These are phyloP conservation scores for Gomphus sp. DNA, from an alignment of 1,284 basidiomycete species.

Conservation along the genomic window DNA sequence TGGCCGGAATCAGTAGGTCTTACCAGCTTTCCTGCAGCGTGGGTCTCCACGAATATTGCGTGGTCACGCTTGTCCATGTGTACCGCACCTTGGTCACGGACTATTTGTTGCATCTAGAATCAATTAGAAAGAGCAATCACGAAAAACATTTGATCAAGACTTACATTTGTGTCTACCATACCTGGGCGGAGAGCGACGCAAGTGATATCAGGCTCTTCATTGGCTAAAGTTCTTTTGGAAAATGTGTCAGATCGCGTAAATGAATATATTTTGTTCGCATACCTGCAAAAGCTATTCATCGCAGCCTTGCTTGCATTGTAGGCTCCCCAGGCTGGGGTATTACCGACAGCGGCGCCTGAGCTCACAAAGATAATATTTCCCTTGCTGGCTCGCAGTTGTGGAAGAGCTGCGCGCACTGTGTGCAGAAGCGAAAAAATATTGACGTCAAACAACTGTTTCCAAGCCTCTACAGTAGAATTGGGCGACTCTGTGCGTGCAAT, in stretches of 20 bases:
- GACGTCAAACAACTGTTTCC: slow-evolving; percentile 64
- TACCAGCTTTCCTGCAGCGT: slow-evolving; percentile 56
- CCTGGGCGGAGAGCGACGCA: slow-evolving; percentile 78
- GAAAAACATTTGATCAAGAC: slow-evolving; percentile 16
- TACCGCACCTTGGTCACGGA: slow-evolving; percentile 38
- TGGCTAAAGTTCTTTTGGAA: slow-evolving; percentile 58
- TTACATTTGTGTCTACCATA: slow-evolving; percentile 69
- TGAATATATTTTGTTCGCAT: slow-evolving; percentile 13
- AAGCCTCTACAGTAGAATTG: slow-evolving; percentile 32
- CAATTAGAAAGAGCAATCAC: background rate
- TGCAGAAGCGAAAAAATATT: slow-evolving; percentile 79
- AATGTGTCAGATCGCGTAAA: slow-evolving; percentile 4
- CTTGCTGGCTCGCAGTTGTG: slow-evolving; percentile 54
- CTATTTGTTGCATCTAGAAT: slow-evolving; percentile 56
- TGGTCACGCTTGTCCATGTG: slow-evolving; percentile 47
- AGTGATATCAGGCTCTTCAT: slow-evolving; percentile 69
- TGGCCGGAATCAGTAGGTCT: slow-evolving; percentile 64
- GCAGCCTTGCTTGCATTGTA: slow-evolving; percentile 81
- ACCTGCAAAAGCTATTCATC: slow-evolving; percentile 77
- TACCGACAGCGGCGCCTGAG: slow-evolving; percentile 70
- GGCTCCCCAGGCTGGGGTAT: slow-evolving; percentile 61
- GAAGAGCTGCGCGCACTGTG: slow-evolving; percentile 55
- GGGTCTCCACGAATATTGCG: slow-evolving; percentile 48
- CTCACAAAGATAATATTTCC: slow-evolving; percentile 74
- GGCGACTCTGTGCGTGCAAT: slow-evolving; percentile 31